Conservation (phyloP, 768 basidiomycete genomes). For the Termitomyces sp. region DNA sequence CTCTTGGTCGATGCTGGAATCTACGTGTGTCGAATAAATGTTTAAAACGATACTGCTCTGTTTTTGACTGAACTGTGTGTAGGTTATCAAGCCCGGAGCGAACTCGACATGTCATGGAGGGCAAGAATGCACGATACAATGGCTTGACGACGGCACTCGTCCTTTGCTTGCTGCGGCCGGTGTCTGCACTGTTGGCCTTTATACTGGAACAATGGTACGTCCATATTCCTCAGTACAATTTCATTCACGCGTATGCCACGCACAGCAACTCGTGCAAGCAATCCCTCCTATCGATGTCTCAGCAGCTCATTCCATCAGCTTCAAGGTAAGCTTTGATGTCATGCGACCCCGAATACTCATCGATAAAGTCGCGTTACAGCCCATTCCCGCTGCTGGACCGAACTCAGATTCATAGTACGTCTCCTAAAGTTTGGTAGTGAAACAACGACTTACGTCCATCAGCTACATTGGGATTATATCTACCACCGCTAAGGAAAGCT, state of each 20-base stretch:
- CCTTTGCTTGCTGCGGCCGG: conserved; percentile 51
- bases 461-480: conserved; percentile 64
- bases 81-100: conserved; percentile 45
- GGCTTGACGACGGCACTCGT: conserved; percentile 56
- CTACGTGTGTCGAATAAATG: conserved; percentile 28
- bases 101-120: conserved; percentile 47
- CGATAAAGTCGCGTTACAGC: conserved; percentile 28
- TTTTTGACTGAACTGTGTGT: not conserved
- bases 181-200: conserved; percentile 49
- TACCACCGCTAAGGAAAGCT: conserved; percentile 23
- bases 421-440: not conserved
- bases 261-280: conserved; percentile 52
- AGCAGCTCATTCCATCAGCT: conserved; percentile 37
- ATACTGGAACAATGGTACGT: conserved; percentile 48
- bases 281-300: conserved; percentile 53
- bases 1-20: conserved; percentile 30
- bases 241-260: not conserved
- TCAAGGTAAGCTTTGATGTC: conserved; percentile 40
- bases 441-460: conserved; percentile 4
- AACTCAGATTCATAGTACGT: conserved; percentile 56
- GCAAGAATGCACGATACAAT: conserved; percentile 46
- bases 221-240: not conserved
- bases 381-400: conserved; percentile 49
- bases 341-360: not conserved
- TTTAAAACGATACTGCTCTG: not conserved